Conservation (phyloP, 2,329 filamentous ascomycete genomes). For the Cephalotrichum gorgonifer region DNA sequence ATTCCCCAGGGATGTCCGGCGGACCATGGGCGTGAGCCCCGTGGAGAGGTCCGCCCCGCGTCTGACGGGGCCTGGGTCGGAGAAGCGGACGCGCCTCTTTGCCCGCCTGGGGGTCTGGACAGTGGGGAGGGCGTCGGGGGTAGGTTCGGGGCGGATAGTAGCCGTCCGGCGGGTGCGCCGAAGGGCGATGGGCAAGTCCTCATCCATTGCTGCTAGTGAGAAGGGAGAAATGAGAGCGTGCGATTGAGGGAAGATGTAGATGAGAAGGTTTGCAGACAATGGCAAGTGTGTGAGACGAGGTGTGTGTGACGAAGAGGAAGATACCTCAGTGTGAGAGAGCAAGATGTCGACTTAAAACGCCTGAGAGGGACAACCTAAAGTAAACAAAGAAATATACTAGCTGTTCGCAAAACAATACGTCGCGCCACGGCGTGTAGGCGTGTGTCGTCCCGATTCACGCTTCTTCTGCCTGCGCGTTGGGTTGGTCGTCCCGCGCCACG, state of each 20-base stretch:
- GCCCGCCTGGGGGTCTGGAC: constrained; percentile 17
- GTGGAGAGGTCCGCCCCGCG: constrained; percentile 22
- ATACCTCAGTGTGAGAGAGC: no score
- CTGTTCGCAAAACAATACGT: neutral
- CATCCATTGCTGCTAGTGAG: constrained; percentile 15
- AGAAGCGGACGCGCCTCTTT: constrained; percentile 47
- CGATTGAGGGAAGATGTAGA: neutral
- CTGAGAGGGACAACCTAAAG: neutral
- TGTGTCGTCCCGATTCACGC: constrained; percentile 5
- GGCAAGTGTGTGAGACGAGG: neutral
- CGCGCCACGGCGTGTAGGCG: constrained; percentile 4
- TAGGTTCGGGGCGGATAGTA: constrained; percentile 17
- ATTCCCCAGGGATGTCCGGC: constrained; percentile 34
- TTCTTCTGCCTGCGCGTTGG: constrained; percentile 7
- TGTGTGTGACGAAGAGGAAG: no score
- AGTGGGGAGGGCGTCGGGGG: constrained; percentile 3
- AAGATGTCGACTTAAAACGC: no score
- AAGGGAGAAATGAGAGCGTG: neutral
- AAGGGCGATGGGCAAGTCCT: constrained; percentile 43
- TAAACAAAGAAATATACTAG: constrained; percentile 7
- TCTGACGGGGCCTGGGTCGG: constrained; percentile 36
- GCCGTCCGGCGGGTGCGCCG: constrained; percentile 40
- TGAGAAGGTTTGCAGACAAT: neutral
- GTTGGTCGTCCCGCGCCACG: neutral
- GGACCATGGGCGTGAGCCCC: constrained; percentile 49